These are phyloP conservation scores for Neurospora tetrasperma DNA, from an alignment of 495 filamentous ascomycete genomes.

Conservation along the genomic window DNA sequence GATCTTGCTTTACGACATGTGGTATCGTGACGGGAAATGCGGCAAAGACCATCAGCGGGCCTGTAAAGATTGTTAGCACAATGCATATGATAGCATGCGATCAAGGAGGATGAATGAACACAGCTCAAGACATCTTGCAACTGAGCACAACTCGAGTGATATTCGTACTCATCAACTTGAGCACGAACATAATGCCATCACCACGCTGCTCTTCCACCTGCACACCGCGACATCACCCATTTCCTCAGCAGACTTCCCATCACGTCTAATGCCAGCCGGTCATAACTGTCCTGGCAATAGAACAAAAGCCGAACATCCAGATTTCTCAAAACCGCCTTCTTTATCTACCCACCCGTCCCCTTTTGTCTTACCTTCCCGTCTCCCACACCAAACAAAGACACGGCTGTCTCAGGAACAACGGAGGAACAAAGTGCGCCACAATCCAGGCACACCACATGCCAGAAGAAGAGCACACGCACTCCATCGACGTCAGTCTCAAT, in stretches of 20 bases:
- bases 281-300: not conserved
- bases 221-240: not conserved
- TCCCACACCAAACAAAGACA: not conserved
- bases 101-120: fast-evolving
- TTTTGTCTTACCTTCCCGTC: not conserved
- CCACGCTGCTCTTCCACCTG: not conserved
- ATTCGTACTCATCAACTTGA: not conserved
- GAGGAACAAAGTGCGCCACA: not conserved
- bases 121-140: not conserved
- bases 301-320: not conserved
- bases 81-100: not conserved
- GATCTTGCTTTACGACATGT: too few species aligned
- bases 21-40: not conserved
- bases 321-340: not conserved
- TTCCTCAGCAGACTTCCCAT: not conserved
- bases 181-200: not conserved
- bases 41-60: not conserved
- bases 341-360: not conserved
- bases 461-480: not conserved
- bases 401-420: not conserved
- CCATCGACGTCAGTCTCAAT: not conserved
- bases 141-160: not conserved
- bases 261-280: not conserved
- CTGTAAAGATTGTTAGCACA: too few species aligned
- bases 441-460: not conserved